Conservation (phyloP, 2,329 filamentous ascomycete species). For the Septoria linicola region DNA sequence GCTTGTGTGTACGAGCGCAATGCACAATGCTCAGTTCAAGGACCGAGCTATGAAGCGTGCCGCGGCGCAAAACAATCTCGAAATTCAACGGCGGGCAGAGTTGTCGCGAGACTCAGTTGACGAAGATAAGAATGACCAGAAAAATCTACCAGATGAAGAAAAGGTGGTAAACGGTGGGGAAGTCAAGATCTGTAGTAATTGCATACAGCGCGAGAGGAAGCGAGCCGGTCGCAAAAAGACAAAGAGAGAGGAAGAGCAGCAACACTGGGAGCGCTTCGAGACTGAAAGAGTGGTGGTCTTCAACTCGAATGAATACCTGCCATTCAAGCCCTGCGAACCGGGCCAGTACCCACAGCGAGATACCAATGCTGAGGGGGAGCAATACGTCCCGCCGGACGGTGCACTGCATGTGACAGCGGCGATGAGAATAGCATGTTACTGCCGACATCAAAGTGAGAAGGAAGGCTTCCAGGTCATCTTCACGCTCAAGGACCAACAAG, state of each 20-base stretch:
- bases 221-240: slow-evolving; percentile 88
- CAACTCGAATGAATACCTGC: slow-evolving; percentile 83
- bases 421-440: slow-evolving; percentile 97
- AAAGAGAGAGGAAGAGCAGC: slow-evolving; percentile 89
- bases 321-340: slow-evolving; percentile 66
- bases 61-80: slow-evolving; percentile 44
- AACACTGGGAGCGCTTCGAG: slow-evolving; percentile 79
- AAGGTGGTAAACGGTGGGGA: slow-evolving; percentile 87
- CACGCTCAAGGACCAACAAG: slow-evolving; percentile 80
- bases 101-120: slow-evolving; percentile 33
- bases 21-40: slow-evolving; percentile 68
- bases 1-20: slow-evolving; percentile 88
- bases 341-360: slow-evolving; percentile 32
- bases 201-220: slow-evolving; percentile 87
- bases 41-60: slow-evolving; percentile 66
- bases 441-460: slow-evolving; percentile 92
- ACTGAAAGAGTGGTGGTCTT: slow-evolving; percentile 82
- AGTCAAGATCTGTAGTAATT: slow-evolving; percentile 87
- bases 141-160: slow-evolving; percentile 60
- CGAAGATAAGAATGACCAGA: slow-evolving; percentile 46
- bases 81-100: slow-evolving; percentile 47
- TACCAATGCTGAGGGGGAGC: slow-evolving; percentile 25
- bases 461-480: slow-evolving; percentile 91
- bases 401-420: slow-evolving; percentile 78
- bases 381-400: slow-evolving; percentile 48